Evolutionary conservation across 306 rosid species (phyloP), one percentile per base, ranked within the genome.

Genomic region (Dalbergia oliveri): DNA sequence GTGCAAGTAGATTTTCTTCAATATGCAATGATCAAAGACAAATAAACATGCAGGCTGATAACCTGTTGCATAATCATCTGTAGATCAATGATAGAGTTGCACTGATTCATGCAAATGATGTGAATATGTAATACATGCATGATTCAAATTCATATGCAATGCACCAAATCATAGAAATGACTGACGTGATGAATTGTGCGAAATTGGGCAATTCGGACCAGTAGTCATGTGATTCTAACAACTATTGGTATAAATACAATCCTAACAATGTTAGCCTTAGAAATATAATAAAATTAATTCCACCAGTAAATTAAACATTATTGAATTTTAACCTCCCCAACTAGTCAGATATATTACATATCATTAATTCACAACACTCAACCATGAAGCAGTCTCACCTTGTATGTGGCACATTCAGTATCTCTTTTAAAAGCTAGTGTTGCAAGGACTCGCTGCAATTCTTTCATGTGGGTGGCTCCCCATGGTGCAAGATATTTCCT

Each of bases 401-500:
- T 95, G 92, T 95, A 95, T 77, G 84, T 81, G 11, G 93, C 79
- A 82, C 93, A 91, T 76, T 88, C 94, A 8, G 98, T 93, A 67
- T 88, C 91, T 84, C 92, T 91, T 91, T 80, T 90, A 83, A 93
- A 93, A 76, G 98, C 97, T 45, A 95, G 83, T 65, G 96, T 90
- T 57, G 94, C 98, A 83, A 86, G 67, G 79, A 86, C 97, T 64
- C 92, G 90, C 88, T 91, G 94, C 92, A 95, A 79, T 90, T 95
- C 98, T 87, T 95, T 90, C 97, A 91, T 78, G 84, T 95, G 86
- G 65, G 89, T 83, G 49, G 89, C 83, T 81, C 93, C 99, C 99
- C 98, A 95, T 41, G 92, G 92, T 11, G 98, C 91, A 68, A 95
- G 97, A 75, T 93, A 85, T 78, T 91, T 95, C 60, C 88, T 88